These are phyloP conservation scores for Liquidambar formosana DNA, from an alignment of 164 flowering plant genomes.

Conservation along the genomic window DNA sequence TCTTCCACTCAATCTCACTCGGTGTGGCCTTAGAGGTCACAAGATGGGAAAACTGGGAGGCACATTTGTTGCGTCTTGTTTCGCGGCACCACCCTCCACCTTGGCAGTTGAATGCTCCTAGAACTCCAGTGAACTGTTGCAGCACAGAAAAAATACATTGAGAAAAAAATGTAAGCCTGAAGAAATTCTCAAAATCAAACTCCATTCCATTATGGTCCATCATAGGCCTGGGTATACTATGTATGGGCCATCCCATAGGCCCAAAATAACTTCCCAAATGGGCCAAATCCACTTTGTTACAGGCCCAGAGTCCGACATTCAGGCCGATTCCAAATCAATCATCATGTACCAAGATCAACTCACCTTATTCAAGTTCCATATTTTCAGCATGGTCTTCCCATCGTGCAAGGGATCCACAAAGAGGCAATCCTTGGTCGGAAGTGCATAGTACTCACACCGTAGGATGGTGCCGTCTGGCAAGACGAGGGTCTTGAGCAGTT, in stretches of 20 bases:
- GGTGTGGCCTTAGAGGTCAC: conserved; percentile 44
- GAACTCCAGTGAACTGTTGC: conserved; percentile 54
- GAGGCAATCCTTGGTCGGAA: conserved; percentile 75
- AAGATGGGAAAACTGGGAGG: conserved; percentile 45
- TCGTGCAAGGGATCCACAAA: conserved; percentile 78
- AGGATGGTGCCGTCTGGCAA: conserved; percentile 78
- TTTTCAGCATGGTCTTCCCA: conserved; percentile 87
- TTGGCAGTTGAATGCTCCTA: conserved; percentile 72
- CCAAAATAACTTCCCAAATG: no score
- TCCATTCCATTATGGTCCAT: no score
- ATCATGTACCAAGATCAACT: neutral
- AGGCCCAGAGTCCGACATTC: no score
- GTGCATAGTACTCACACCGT: conserved; percentile 67
- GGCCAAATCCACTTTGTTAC: no score
- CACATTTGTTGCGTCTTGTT: conserved; percentile 51
- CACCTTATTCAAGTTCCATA: conserved; percentile 88
- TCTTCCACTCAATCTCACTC: conserved; percentile 69
- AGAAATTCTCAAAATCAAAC: no score
- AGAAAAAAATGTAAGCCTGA: no score
- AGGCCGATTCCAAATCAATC: no score
- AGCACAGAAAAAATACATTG: neutral
- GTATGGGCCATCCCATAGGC: no score
- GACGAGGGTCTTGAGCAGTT: conserved; percentile 59
- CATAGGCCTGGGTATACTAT: no score
- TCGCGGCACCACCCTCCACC: conserved; percentile 91